Evolutionary conservation across 2,329 filamentous ascomycete genomes (phyloP), one percentile per base, ranked within the genome.

Genomic region (Exserohilum turcica): DNA sequence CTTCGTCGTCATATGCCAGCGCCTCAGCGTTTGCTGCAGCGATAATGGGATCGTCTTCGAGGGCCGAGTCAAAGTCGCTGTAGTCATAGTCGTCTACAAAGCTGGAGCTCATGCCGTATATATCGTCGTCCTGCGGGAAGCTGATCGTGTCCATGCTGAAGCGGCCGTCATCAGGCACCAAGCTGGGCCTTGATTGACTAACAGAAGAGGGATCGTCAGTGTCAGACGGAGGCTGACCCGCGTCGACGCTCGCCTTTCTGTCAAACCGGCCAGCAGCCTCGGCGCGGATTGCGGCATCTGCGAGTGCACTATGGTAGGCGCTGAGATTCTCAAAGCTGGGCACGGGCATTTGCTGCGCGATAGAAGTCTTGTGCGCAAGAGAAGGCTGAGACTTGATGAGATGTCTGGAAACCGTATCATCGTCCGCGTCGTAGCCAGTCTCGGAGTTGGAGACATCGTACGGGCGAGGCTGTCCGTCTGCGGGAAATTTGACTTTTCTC

Each of bases 11-110:
- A 62, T 91, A 92, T 39, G 94, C 93, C 6, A 99, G 80, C 1
- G 90, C 94, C 71, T 94, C 92, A 0, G 93, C 92, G 64, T 99
- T 99, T 5, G 94, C 94, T 52, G 92, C 94, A 0, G 92, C 93
- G 55, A 99, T 95, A 64, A 97, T 94, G 28, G 87, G 86, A 64
- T 97, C 92, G 61, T 97, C 92, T 54, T 78, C 75, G 13, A 77
- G 61, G 2, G 68, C 73, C 38, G 68, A 73, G 31, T 77, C 75
- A 40, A 75, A 76, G 19, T 78, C 74, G 50, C 91, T 90, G 44
- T 90, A 82, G 38, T 87, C 85, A 47, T 79, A 79, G 42, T 76
- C 72, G 60, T 71, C 73, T 35, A 67, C 69, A 33, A 77, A 76
- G 33, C 71, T 73, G 54, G 74, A 74, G 45, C 64, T 66, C 56